These are phyloP conservation scores for Amphichorda felina DNA, from an alignment of 2,329 filamentous ascomycete genomes.

Conservation along the genomic window DNA sequence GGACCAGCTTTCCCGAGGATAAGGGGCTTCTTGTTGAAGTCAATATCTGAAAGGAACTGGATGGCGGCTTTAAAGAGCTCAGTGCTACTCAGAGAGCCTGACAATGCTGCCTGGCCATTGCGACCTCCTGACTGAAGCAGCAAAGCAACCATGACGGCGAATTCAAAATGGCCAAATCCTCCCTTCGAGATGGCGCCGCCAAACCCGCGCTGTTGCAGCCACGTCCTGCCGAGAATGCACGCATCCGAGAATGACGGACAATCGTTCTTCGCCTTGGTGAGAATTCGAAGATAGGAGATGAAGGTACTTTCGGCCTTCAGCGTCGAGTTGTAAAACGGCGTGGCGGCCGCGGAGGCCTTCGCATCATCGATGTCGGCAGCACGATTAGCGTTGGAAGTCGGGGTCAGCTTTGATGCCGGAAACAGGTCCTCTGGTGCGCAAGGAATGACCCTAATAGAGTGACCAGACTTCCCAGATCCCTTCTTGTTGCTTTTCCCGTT, in stretches of 20 bases:
- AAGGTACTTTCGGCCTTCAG: conserved; percentile 68
- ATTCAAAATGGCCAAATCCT: conserved; percentile 91
- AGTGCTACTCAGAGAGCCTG: conserved; percentile 73
- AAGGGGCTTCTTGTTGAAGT: conserved; percentile 58
- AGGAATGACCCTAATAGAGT: conserved; percentile 65
- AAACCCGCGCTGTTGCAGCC: conserved; percentile 83
- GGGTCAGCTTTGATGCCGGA: conserved; percentile 55
- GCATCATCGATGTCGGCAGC: conserved; percentile 30
- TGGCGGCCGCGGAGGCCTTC: conserved; percentile 35
- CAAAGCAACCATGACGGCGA: conserved; percentile 68
- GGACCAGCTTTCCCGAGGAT: conserved; percentile 25
- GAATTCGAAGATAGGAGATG: conserved; percentile 60
- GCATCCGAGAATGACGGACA: conserved; percentile 70
- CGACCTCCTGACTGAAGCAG: conserved; percentile 67
- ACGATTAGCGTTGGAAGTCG: conserved; percentile 59
- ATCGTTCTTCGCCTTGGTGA: conserved; percentile 57
- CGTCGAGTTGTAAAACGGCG: conserved; percentile 82
- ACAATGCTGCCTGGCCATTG: conserved; percentile 60
- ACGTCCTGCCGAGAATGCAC: conserved; percentile 74
- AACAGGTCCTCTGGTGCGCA: conserved; percentile 61
- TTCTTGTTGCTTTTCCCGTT: conserved; percentile 10
- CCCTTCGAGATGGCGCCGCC: conserved; percentile 56
- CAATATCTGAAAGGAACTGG: conserved; percentile 70
- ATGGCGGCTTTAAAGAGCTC: conserved; percentile 90
- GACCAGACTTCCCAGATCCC: conserved; percentile 22